These are phyloP conservation scores for Quillaja saponaria DNA, from an alignment of 306 rosid species.

Conservation along the genomic window DNA sequence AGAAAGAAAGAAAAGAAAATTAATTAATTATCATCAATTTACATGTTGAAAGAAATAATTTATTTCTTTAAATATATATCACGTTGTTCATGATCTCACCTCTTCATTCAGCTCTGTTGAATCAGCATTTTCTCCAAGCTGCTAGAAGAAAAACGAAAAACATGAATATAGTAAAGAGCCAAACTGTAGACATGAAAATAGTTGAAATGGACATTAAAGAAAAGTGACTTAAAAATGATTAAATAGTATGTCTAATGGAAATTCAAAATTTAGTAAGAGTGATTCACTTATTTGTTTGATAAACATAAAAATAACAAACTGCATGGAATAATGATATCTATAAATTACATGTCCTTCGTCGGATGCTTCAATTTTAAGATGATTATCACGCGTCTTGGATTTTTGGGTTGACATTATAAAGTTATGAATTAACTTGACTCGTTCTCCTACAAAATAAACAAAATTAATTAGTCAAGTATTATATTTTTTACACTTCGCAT, in stretches of 20 bases:
- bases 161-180: neutral
- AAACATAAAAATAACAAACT: too few species aligned
- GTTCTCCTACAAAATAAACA: neutral
- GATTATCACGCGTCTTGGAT: neutral
- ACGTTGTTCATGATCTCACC: conserved; percentile 15
- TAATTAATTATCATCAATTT: too few species aligned
- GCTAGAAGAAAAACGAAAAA: neutral
- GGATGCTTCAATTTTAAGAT: neutral
- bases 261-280: too few species aligned
- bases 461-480: neutral
- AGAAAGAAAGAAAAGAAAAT: conserved; percentile 16
- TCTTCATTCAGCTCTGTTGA: neutral
- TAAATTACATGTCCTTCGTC: neutral
- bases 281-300: too few species aligned
- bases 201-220: too few species aligned
- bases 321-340: too few species aligned
- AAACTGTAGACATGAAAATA: too few species aligned
- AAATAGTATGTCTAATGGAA: too few species aligned
- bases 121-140: neutral
- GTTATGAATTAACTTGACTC: neutral
- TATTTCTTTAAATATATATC: too few species aligned
- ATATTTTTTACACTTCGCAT: too few species aligned
- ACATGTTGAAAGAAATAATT: too few species aligned
- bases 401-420: neutral
- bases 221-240: too few species aligned